These are phyloP conservation scores for Exobasidium cylindrosporum DNA, from an alignment of 1,284 basidiomycete genomes.

Conservation along the genomic window DNA sequence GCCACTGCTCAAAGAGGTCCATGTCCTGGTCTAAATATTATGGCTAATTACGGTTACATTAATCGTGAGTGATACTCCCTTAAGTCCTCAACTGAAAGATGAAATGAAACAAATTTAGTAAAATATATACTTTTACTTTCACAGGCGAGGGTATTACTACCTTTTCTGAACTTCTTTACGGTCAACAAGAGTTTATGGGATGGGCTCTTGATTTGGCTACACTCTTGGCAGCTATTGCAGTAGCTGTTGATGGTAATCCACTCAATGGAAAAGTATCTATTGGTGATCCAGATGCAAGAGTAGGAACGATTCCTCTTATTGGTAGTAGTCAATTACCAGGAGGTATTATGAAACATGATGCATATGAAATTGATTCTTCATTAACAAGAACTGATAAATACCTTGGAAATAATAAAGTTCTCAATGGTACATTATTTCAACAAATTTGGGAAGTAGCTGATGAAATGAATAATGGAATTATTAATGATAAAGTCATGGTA, in stretches of 20 bases:
- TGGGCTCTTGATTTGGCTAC: constrained; percentile 15
- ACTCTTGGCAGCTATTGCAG: constrained; percentile 12
- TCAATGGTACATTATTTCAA: constrained; percentile 14
- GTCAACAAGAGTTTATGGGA: constrained; percentile 18
- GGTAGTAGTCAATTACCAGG: constrained; percentile 7
- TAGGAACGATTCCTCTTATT: constrained; percentile 11
- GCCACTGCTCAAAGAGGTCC: constrained; percentile 15
- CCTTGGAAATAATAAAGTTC: constrained; percentile 15
- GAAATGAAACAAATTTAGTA: neutral
- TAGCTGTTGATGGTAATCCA: constrained; percentile 15
- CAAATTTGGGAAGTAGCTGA: constrained; percentile 16
- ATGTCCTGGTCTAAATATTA: constrained; percentile 16
- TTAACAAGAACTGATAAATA: constrained; percentile 11
- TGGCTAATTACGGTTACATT: constrained; percentile 17
- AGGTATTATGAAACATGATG: constrained; percentile 17
- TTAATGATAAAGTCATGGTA: constrained; percentile 1
- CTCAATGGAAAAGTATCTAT: constrained; percentile 14
- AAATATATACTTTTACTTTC: too few relatives aligned
- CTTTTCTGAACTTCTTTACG: constrained; percentile 19
- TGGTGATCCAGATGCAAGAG: constrained; percentile 12
- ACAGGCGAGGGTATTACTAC: constrained; percentile 17
- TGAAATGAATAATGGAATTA: constrained; percentile 10
- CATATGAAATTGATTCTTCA: constrained; percentile 20
- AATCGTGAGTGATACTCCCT: neutral
- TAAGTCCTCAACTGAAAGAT: constrained; percentile 3